Base-by-base conservation (phyloP, 306 rosid species). In the Trifolium pratense region DNA sequence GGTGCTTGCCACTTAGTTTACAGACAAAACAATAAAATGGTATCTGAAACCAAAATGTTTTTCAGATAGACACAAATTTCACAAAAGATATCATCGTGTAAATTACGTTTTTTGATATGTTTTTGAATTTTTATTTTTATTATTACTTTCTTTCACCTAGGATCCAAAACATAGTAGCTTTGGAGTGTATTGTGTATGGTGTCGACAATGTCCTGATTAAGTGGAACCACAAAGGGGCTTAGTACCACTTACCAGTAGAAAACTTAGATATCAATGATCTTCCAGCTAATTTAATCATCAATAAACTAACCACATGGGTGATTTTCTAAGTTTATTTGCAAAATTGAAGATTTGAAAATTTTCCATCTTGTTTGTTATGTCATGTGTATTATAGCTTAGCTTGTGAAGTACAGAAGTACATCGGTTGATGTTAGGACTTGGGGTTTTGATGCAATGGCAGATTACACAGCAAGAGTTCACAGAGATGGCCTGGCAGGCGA, bases 401-500 rank as follows among this genome's bases (percentile, higher is more conserved):
- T 75, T 75, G 61, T 43, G 63, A 63, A 37, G 20, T 72, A 57
- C 40, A 40, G 45, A 63, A 37, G 20, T 72, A 57, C 40, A 40
- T 43, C 36, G 63, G 52, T 68, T 79, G 51, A 70, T 75, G 39
- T 59, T 74, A 72, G 68, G 75, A 68, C 67, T 75, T 78, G 75
- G 68, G 75, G 70, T 75, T 78, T 78, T 81, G 74, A 63, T 75
- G 74, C 59, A 52, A 79, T 80, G 75, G 59, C 92, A 94, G 99
- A 89, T 94, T 78, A 82, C 96, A 2, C 99, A 94, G 67, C 99
- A 94, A 79, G 97, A 94, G 46, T 94, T 94, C 78, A 94, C 99
- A 7, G 99, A 94, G 48, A 88, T 94, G 97, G 97, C 99, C 5
- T 94, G 99, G 99, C 99, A 94, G 81, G 90, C 88, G 14, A 85